These are phyloP conservation scores for Colletotrichum sp. DNA, from an alignment of 2,329 filamentous ascomycete genomes.

Conservation along the genomic window DNA sequence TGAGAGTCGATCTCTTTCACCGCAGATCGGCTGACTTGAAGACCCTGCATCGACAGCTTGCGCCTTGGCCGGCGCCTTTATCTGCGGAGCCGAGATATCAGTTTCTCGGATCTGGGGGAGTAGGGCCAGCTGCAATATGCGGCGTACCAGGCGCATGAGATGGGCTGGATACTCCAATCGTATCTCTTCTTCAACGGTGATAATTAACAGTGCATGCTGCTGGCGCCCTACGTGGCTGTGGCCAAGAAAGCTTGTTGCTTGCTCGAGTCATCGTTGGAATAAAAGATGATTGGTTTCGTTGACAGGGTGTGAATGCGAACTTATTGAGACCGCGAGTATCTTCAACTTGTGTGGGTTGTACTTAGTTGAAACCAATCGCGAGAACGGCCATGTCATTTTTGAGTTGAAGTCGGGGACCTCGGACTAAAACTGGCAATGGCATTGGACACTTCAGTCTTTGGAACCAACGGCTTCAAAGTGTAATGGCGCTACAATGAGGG, in stretches of 20 bases:
- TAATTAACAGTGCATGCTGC: neutral
- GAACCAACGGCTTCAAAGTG: neutral
- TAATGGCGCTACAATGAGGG: neutral
- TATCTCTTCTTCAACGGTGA: neutral
- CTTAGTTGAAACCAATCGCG: neutral
- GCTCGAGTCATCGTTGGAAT: neutral
- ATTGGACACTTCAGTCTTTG: neutral
- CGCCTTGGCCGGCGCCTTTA: neutral
- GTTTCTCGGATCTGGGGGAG: neutral
- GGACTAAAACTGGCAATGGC: neutral
- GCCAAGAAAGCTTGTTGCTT: neutral
- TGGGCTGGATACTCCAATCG: neutral
- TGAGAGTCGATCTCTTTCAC: neutral
- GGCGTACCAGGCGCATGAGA: neutral
- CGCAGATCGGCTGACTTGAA: neutral
- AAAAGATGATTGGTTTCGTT: neutral
- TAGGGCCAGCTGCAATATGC: neutral
- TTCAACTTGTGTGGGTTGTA: neutral
- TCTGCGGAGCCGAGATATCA: neutral
- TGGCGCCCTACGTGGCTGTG: neutral
- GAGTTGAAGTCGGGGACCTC: neutral
- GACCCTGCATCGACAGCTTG: neutral
- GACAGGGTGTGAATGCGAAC: neutral
- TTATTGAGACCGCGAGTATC: neutral
- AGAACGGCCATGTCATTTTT: neutral